Evolutionary conservation across 805 yeast genomes (phyloP).

Genomic region (Candida ascalaphidarum): DNA sequence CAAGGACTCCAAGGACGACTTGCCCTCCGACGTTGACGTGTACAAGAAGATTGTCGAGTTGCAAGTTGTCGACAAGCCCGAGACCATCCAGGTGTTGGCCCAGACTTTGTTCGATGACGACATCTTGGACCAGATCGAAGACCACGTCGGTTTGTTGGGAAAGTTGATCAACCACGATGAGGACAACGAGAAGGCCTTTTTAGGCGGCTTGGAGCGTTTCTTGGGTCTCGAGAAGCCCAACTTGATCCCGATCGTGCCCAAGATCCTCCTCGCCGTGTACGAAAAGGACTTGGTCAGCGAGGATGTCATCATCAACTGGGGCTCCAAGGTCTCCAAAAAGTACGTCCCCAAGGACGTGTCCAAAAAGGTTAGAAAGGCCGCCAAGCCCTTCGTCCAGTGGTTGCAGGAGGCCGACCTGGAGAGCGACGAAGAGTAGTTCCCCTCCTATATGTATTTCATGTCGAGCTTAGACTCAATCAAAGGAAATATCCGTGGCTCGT

Average conservation of each 20-base stretch:
- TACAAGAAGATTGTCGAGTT: constrained; percentile 82
- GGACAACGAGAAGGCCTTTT: constrained; percentile 76
- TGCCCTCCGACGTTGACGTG: constrained; percentile 83
- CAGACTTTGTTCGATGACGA: constrained; percentile 80
- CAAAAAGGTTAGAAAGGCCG: constrained; percentile 92
- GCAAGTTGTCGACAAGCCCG: constrained; percentile 61
- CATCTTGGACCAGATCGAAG: constrained; percentile 60
- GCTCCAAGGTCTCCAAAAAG: constrained; percentile 85
- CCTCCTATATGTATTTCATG: too few relatives aligned
- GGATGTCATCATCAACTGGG: constrained; percentile 76
- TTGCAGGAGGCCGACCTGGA: constrained; percentile 88
- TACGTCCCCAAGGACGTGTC: constrained; percentile 87
- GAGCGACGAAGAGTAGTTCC: constrained; percentile 59
- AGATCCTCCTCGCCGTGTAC: constrained; percentile 72
- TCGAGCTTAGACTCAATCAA: too few relatives aligned
- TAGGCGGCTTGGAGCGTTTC: constrained; percentile 94
- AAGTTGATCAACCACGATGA: constrained; percentile 57
- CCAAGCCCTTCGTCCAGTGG: constrained; percentile 94
- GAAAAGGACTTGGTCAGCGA: constrained; percentile 80
- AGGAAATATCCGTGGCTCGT: too few relatives aligned
- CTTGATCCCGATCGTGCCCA: constrained; percentile 67
- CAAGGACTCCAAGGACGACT: constrained; percentile 45
- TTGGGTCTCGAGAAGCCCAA: constrained; percentile 72
- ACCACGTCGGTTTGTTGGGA: constrained; percentile 74
- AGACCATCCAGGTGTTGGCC: constrained; percentile 84